Conservation (phyloP, 495 filamentous ascomycete species). For the Penicillium cosmopolitanum region DNA sequence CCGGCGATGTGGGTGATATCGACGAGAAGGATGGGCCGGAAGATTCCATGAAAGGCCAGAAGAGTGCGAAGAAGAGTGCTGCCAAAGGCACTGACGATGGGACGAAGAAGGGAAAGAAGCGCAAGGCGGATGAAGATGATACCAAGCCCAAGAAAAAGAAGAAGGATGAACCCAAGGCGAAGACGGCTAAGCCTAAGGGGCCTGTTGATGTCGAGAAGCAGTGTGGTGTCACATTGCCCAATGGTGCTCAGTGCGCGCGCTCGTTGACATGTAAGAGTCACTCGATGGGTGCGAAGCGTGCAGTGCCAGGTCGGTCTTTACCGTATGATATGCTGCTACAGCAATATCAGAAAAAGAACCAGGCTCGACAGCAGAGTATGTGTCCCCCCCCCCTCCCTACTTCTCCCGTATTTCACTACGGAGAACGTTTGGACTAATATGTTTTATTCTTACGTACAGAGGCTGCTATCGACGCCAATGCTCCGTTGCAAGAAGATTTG, state of each 20-base stretch:
- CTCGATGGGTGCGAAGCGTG: constrained; percentile 92
- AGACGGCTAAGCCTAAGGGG: constrained; percentile 85
- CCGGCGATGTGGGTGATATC: constrained; percentile 59
- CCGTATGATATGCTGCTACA: constrained; percentile 94
- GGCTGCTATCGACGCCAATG: constrained; percentile 90
- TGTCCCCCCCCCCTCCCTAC: constrained; percentile 4
- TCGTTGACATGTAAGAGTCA: constrained; percentile 97
- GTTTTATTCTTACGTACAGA: constrained; percentile 51
- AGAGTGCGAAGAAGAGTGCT: constrained; percentile 73
- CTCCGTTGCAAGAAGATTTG: constrained; percentile 82
- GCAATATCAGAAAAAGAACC: constrained; percentile 98
- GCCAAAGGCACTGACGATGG: constrained; percentile 64
- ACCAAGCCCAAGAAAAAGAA: constrained; percentile 85
- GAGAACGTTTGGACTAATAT: not conserved
- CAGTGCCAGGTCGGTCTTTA: constrained; percentile 84
- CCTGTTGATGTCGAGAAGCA: constrained; percentile 98
- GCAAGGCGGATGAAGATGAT: constrained; percentile 82
- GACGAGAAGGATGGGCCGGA: constrained; percentile 50
- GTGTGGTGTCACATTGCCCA: constrained; percentile 86
- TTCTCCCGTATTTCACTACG: not conserved
- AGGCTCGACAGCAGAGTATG: constrained; percentile 93
- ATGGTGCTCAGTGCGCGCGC: constrained; percentile 85
- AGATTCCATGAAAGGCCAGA: constrained; percentile 52
- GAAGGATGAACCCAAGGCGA: constrained; percentile 87
- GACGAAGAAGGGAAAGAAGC: constrained; percentile 83